Percentiles rank a stretch among this genome's conserved stretches.
Evolutionary conservation across 192 early-diverging fungal species (phyloP).

Genomic region (Paraglomus brasilianum): DNA sequence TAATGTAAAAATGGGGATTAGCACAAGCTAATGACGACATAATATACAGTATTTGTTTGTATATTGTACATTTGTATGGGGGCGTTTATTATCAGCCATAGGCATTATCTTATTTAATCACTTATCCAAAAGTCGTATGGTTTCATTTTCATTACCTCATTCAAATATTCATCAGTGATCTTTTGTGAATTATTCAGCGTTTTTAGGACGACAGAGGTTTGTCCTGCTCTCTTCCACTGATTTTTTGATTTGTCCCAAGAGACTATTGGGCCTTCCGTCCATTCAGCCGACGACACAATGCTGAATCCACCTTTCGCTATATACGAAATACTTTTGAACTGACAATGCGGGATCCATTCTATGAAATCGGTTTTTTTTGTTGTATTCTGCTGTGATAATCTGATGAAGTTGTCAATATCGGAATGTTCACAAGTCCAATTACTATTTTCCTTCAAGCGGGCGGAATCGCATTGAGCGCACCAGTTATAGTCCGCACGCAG

Average conservation of each 20-base stretch:
- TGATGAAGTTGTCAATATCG: conserved; percentile 13
- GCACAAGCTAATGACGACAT: background rate
- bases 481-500: conserved; percentile 13
- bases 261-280: background rate
- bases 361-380: background rate
- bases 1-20: background rate
- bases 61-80: background rate
- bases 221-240: background rate
- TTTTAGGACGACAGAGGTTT: background rate
- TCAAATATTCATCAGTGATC: background rate
- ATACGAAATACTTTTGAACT: background rate
- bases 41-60: background rate
- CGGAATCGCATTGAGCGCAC: conserved; percentile 7
- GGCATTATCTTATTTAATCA: background rate
- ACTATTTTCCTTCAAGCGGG: background rate
- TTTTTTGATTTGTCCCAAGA: background rate
- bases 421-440: conserved; percentile 14
- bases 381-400: background rate
- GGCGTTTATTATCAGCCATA: background rate
- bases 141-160: background rate
- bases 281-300: background rate
- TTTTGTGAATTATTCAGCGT: conserved; percentile 10
- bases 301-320: conserved; percentile 5
- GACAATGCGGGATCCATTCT: conserved; percentile 16
- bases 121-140: background rate